Evolutionary conservation across 2,329 filamentous ascomycete species (phyloP).

Genomic region (Tolypocladium paradoxum): DNA sequence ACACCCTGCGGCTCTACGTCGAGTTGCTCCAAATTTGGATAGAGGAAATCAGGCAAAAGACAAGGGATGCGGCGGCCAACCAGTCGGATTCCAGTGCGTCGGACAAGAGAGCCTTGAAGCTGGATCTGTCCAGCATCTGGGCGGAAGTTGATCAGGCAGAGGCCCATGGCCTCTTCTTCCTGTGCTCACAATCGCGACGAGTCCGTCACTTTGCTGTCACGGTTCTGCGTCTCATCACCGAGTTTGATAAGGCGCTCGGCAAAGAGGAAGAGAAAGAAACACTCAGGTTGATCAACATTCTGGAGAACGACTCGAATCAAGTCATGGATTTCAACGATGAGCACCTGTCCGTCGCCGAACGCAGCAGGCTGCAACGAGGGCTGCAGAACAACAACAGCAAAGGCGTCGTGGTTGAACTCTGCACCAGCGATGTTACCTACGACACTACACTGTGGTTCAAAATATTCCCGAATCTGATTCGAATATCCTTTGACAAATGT

Average conservation of each 20-base stretch:
- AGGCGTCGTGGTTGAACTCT: slow-evolving; percentile 83
- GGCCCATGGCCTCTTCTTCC: slow-evolving; percentile 90
- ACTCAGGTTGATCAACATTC: slow-evolving; percentile 72
- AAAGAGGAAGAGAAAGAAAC: slow-evolving; percentile 58
- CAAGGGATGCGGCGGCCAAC: slow-evolving; percentile 58
- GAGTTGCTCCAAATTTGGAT: slow-evolving; percentile 96
- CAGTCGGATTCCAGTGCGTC: slow-evolving; percentile 48
- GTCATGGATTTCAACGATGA: slow-evolving; percentile 92
- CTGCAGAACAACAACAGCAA: slow-evolving; percentile 75
- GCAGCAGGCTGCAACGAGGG: slow-evolving; percentile 82
- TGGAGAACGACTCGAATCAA: slow-evolving; percentile 79
- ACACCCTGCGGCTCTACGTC: slow-evolving; percentile 82
- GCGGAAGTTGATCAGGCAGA: slow-evolving; percentile 95
- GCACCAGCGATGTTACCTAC: slow-evolving; percentile 89
- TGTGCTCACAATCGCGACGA: slow-evolving; percentile 87
- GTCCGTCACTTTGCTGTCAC: slow-evolving; percentile 88
- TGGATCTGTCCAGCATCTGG: slow-evolving; percentile 80
- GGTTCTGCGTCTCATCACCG: slow-evolving; percentile 80
- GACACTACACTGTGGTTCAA: slow-evolving; percentile 97
- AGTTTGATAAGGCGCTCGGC: slow-evolving; percentile 83
- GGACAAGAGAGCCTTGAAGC: slow-evolving; percentile 64
- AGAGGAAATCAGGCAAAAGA: slow-evolving; percentile 85
- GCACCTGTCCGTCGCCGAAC: slow-evolving; percentile 79
- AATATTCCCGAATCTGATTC: slow-evolving; percentile 89
- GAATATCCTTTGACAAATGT: slow-evolving; percentile 82